phyloP scores from a whole-genome alignment of 106 monocot genomes.

The Dendrobium huoshanense region DNA sequence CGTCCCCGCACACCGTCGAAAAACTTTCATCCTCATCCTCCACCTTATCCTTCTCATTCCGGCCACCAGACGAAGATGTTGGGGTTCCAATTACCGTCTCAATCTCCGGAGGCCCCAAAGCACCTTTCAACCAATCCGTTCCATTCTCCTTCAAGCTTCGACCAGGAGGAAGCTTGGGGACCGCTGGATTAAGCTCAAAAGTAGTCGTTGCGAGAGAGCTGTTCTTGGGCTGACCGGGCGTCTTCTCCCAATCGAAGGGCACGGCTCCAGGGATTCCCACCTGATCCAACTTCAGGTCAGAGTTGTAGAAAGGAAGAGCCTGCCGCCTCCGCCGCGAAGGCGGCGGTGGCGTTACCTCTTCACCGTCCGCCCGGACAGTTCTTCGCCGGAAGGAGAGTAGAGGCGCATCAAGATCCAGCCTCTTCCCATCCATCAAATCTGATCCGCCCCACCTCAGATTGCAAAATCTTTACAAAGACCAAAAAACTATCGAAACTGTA shows the following conservation, averaged over 20 bases:
- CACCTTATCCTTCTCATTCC: background rate
- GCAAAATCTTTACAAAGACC: background rate
- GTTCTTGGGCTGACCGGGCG: conserved; percentile 67
- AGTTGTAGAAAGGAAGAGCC: conserved; percentile 48
- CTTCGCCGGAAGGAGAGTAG: conserved; percentile 63
- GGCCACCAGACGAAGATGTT: background rate
- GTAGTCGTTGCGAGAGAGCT: background rate
- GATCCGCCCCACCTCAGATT: background rate
- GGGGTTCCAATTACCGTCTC: background rate
- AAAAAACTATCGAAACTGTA: background rate
- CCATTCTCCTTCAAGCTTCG: conserved; percentile 2
- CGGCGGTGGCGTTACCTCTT: too few relatives aligned
- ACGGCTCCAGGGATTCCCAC: conserved; percentile 50
- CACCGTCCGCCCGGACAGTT: background rate
- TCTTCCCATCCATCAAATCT: conserved; percentile 32
- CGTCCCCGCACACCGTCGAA: conserved; percentile 13
- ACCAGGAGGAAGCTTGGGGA: conserved; percentile 26
- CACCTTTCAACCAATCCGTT: background rate
- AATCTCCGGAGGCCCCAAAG: background rate
- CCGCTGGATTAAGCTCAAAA: background rate
- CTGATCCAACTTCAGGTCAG: conserved; percentile 48
- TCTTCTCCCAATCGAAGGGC: conserved; percentile 82
- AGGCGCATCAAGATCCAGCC: conserved; percentile 52
- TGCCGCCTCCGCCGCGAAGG: conserved; percentile 4
- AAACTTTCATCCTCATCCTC: background rate